Conservation (phyloP, 139 green algal species). For the Haematococcus lacustris region DNA sequence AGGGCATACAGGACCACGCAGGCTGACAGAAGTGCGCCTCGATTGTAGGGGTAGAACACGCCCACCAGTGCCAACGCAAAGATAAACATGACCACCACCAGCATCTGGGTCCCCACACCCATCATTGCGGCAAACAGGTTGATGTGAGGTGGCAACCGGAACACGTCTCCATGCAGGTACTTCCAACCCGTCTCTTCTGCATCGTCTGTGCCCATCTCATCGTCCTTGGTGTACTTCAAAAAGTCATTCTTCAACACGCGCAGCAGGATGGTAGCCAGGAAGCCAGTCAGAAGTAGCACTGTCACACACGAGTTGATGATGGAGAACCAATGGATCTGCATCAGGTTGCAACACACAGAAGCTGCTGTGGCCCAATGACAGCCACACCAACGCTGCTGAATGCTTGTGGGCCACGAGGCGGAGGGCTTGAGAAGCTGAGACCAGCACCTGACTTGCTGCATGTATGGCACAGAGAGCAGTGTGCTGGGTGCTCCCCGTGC, state of each 20-base stretch:
- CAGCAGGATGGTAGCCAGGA: conserved; percentile 93
- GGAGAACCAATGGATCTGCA: conserved; percentile 94
- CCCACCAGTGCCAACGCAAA: conserved; percentile 80
- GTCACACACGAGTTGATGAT: conserved; percentile 96
- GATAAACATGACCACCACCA: conserved; percentile 72
- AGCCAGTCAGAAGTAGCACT: conserved; percentile 89
- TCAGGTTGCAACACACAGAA: background rate
- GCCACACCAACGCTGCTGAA: too few relatives aligned
- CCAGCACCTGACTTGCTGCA: too few relatives aligned
- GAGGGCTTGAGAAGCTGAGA: too few relatives aligned
- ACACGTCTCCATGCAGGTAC: conserved; percentile 94
- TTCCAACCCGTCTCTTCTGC: conserved; percentile 75
- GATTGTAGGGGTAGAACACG: conserved; percentile 92
- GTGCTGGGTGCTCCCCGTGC: too few relatives aligned
- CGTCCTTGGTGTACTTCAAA: conserved; percentile 43
- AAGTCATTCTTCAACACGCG: conserved; percentile 92
- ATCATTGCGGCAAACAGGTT: conserved; percentile 81
- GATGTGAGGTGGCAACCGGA: conserved; percentile 71
- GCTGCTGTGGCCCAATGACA: too few relatives aligned
- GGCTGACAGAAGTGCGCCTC: conserved; percentile 75
- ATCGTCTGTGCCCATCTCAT: conserved; percentile 23
- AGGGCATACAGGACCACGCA: conserved; percentile 88
- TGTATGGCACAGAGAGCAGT: too few relatives aligned
- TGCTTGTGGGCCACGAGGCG: too few relatives aligned
- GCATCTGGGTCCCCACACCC: conserved; percentile 73